Base-by-base conservation (phyloP, 441 rosid genomes). In the Erodium moschatum region DNA sequence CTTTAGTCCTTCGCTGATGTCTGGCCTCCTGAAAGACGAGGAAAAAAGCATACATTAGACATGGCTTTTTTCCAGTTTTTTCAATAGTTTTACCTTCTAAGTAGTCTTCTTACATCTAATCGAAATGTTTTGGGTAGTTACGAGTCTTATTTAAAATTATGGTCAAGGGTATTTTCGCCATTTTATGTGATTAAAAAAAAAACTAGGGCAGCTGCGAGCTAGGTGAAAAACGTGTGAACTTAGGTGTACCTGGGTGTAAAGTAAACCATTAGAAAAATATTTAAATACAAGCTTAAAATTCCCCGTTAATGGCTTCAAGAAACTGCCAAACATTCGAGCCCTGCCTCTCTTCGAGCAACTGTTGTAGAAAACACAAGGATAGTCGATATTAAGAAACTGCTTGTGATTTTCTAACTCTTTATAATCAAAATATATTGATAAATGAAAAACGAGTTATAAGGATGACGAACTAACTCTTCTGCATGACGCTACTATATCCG, bases 241-340 rank as follows among this genome's bases (percentile, higher is more conserved):
- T 29, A 35, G 8, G 40, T 35, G 40, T 35, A 35, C 33, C n/a
- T n/a, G n/a, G n/a, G n/a, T n/a, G n/a, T n/a, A n/a, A n/a, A n/a
- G 4, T 29, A 5, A 35, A 35, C 40, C 40, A 35, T 35, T 35
- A 20, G 6, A 35, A 61, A 61, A 20, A 58, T 24, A 0, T 10
- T 24, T 24, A 35, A 2, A 61, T 21, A 61, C 16, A 61, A 61
- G 15, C 35, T 44, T 44, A 1, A 12, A 10, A 65, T 69, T 90
- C 89, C 98, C 85, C 79, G 33, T 86, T 90, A 64, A 91, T 85
- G 73, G 97, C 98, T 74, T 93, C 93, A 29, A 91, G 95, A 79
- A 81, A 89, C 66, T 81, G 84, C 85, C 87, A 85, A 13, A 93
- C 86, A 7, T 86, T 89, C 72, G 74, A 58, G 74, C 96, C 83